A percentile compares a stretch with the other conserved stretches of the same genome.
Evolutionary conservation across 192 early-diverging fungal species (phyloP).

Genomic region (Coemansia nantahalensis): DNA sequence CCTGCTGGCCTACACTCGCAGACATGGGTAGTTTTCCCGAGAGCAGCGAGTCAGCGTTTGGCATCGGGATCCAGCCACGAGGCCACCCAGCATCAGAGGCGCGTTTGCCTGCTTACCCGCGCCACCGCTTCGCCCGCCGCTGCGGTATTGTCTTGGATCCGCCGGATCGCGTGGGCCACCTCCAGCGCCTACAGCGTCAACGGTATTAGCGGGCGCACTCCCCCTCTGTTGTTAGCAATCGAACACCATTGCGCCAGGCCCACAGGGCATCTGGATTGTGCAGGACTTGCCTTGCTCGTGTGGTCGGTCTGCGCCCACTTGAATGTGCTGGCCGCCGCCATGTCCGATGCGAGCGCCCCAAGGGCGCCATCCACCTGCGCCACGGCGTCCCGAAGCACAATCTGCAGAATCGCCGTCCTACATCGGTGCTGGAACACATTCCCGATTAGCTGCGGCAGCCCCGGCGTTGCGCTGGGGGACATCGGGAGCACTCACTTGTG

Average conservation of each 20-base stretch:
- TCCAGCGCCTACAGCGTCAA: conserved; percentile 8
- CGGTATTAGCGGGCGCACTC: background rate
- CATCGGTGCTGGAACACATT: too few relatives aligned
- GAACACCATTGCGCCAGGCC: too few relatives aligned
- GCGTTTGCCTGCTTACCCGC: conserved; percentile 8
- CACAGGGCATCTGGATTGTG: too few relatives aligned
- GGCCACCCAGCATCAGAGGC: too few relatives aligned
- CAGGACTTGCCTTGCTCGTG: conserved; percentile 10
- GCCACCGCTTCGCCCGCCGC: conserved; percentile 1
- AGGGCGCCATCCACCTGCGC: conserved; percentile 6
- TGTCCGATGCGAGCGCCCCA: conserved; percentile 6
- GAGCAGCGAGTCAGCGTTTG: too few relatives aligned
- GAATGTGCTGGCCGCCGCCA: background rate
- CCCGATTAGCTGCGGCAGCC: too few relatives aligned
- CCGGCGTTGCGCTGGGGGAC: too few relatives aligned
- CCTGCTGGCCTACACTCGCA: conserved; percentile 1
- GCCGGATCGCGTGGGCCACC: conserved; percentile 1
- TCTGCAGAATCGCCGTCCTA: conserved; percentile 14
- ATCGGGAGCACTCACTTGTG: conserved; percentile 10
- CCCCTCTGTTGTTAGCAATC: too few relatives aligned
- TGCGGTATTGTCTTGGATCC: background rate
- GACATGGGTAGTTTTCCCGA: too few relatives aligned
- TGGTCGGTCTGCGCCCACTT: conserved; percentile 13
- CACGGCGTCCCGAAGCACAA: conserved; percentile 14
- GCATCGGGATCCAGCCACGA: too few relatives aligned